A percentile compares a stretch with the other conserved stretches of the same genome.
These are phyloP conservation scores for Geotrichum histeridarum DNA, from an alignment of 1,139 yeast species.

Conservation along the genomic window DNA sequence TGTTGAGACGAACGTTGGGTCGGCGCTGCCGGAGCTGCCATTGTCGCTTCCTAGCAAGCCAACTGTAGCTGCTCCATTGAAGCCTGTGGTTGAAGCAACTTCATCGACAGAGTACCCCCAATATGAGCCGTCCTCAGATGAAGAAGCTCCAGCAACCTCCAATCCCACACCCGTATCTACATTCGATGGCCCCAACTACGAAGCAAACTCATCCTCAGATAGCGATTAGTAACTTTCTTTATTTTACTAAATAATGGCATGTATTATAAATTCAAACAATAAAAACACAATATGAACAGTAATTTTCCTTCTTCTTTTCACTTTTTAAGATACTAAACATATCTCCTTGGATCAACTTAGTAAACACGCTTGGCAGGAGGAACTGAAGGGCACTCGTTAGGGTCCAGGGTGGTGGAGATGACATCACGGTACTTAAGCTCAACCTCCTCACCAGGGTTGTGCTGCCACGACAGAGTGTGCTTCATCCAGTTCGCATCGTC, in stretches of 20 bases:
- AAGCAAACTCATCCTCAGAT: not conserved
- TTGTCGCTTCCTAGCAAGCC: not conserved
- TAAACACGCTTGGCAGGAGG: slow-evolving; percentile 97
- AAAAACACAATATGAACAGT: slow-evolving; percentile 4
- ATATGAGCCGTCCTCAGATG: slow-evolving; percentile 1
- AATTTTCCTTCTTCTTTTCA: not conserved
- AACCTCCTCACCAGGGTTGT: slow-evolving; percentile 62
- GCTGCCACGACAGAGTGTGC: slow-evolving; percentile 93
- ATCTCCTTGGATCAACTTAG: slow-evolving; percentile 35
- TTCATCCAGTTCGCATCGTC: slow-evolving; percentile 97
- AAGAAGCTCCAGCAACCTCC: not conserved
- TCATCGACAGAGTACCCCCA: not conserved
- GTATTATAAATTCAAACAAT: not conserved
- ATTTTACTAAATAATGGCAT: not conserved
- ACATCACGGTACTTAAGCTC: slow-evolving; percentile 83
- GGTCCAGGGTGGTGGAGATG: slow-evolving; percentile 78
- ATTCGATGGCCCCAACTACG: not conserved
- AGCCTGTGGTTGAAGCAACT: not conserved
- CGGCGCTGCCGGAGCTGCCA: not conserved
- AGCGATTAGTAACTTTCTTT: slow-evolving; percentile 6
- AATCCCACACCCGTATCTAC: not conserved
- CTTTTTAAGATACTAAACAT: not conserved
- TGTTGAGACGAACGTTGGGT: not conserved
- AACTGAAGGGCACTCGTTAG: slow-evolving; percentile 86
- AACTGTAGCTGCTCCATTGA: not conserved